Evolutionary conservation across 306 rosid genomes (phyloP).

Genomic region (Sicyos edulis): DNA sequence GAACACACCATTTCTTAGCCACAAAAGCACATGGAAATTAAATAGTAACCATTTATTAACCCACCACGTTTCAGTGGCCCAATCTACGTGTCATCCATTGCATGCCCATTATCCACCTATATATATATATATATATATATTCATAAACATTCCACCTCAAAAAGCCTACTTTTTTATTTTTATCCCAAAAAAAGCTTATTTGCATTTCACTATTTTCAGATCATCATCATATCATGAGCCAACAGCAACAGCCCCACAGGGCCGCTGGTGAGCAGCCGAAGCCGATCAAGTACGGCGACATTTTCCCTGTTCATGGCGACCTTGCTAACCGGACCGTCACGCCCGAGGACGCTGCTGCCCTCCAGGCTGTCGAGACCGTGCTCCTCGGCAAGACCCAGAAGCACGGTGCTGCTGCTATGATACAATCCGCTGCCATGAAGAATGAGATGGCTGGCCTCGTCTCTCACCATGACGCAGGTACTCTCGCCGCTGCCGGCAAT

Average conservation of each 20-base stretch:
- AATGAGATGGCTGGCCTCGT: conserved; percentile 38
- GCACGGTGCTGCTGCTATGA: conserved; percentile 37
- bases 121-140: neutral
- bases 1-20: neutral
- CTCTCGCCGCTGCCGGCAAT: conserved; percentile 3
- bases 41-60: neutral
- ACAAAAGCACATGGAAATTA: conserved; percentile 5
- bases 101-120: neutral
- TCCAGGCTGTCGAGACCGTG: conserved; percentile 42
- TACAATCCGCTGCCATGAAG: conserved; percentile 38
- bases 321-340: conserved; percentile 34
- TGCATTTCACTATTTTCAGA: neutral
- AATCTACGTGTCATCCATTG: neutral
- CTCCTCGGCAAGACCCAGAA: conserved; percentile 32
- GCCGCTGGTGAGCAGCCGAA: conserved; percentile 22
- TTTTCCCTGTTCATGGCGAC: conserved; percentile 35
- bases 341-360: conserved; percentile 37
- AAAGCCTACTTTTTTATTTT: too few species aligned
- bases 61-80: neutral
- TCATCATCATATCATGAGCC: conserved; percentile 32
- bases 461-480: conserved; percentile 19
- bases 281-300: conserved; percentile 38
- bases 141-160: too few species aligned
- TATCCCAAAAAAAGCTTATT: neutral
- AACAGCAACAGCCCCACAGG: conserved; percentile 39